Evolutionary conservation across 495 filamentous ascomycete species (phyloP).

Genomic region (Podospora comata): DNA sequence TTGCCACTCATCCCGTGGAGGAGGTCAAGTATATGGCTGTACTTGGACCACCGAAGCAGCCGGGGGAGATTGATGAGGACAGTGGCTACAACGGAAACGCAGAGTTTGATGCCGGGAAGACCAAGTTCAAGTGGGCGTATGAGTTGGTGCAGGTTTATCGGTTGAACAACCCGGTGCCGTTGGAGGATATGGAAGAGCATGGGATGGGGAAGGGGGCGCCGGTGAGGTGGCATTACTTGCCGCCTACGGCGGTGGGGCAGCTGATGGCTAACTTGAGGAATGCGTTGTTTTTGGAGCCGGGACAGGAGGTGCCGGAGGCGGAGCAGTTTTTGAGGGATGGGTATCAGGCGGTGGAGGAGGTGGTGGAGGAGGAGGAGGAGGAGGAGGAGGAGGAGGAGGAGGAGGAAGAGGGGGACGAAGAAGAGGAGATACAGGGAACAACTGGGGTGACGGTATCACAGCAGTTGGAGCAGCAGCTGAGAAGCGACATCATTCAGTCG

Average conservation of each 20-base stretch:
- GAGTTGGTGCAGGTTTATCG: slow-evolving; percentile 51
- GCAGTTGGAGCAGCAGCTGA: slow-evolving; percentile 46
- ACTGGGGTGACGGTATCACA: slow-evolving; percentile 38
- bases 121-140: slow-evolving; percentile 38
- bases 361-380: not conserved
- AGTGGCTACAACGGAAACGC: slow-evolving; percentile 41
- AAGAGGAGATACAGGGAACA: slow-evolving; percentile 6
- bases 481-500: slow-evolving; percentile 42
- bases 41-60: slow-evolving; percentile 38
- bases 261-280: slow-evolving; percentile 46
- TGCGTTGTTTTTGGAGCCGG: slow-evolving; percentile 36
- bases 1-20: slow-evolving; percentile 35
- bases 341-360: slow-evolving; percentile 21
- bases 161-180: slow-evolving; percentile 49
- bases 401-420: not conserved
- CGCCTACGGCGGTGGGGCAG: slow-evolving; percentile 46
- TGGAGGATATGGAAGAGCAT: slow-evolving; percentile 40
- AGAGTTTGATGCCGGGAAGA: slow-evolving; percentile 45
- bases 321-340: slow-evolving; percentile 17
- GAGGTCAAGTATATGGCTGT: slow-evolving; percentile 51
- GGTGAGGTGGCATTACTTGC: slow-evolving; percentile 40
- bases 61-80: slow-evolving; percentile 40
- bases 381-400: slow-evolving; percentile 17
- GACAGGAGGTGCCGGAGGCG: not conserved
- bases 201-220: slow-evolving; percentile 42